Evolutionary conservation across 1,139 yeast genomes (phyloP).

Genomic region (Zygoascus hellenicus): DNA sequence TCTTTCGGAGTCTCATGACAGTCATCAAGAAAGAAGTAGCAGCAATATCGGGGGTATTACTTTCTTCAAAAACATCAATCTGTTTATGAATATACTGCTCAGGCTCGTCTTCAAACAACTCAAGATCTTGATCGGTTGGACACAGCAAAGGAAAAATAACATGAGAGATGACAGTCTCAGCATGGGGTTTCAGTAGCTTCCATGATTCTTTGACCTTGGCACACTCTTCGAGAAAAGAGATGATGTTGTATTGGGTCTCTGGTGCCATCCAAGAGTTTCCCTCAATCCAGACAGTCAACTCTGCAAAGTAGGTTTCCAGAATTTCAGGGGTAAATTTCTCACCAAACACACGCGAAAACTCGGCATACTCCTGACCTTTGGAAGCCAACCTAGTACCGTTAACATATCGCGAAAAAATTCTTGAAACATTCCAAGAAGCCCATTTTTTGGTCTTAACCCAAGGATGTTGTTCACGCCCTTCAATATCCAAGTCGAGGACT

Average conservation of each 20-base stretch:
- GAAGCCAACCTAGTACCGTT: slow-evolving; percentile 35
- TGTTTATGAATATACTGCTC: slow-evolving; percentile 81
- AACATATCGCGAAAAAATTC: slow-evolving; percentile 73
- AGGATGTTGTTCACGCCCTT: slow-evolving; percentile 44
- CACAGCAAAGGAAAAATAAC: slow-evolving; percentile 75
- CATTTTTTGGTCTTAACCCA: slow-evolving; percentile 86
- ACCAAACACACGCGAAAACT: slow-evolving; percentile 32
- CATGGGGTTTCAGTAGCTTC: slow-evolving; percentile 64
- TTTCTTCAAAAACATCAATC: slow-evolving; percentile 67
- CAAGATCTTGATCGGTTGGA: slow-evolving; percentile 65
- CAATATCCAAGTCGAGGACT: slow-evolving; percentile 42
- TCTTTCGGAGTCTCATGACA: slow-evolving; percentile 56
- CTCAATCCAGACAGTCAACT: slow-evolving; percentile 69
- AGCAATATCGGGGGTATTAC: slow-evolving; percentile 73
- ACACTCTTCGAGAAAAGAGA: slow-evolving; percentile 67
- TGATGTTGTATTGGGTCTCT: slow-evolving; percentile 58
- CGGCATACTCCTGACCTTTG: slow-evolving; percentile 28
- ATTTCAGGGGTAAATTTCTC: slow-evolving; percentile 67
- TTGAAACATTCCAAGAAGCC: slow-evolving; percentile 74
- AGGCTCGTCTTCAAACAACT: slow-evolving; percentile 81
- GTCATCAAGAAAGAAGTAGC: slow-evolving; percentile 73
- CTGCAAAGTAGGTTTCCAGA: slow-evolving; percentile 54
- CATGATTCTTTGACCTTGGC: slow-evolving; percentile 65
- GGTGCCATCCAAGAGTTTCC: slow-evolving; percentile 63
- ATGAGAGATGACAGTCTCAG: slow-evolving; percentile 58